Evolutionary conservation across 495 filamentous ascomycete genomes (phyloP), one percentile per base, ranked within the genome.

Genomic region (Podospora australis): DNA sequence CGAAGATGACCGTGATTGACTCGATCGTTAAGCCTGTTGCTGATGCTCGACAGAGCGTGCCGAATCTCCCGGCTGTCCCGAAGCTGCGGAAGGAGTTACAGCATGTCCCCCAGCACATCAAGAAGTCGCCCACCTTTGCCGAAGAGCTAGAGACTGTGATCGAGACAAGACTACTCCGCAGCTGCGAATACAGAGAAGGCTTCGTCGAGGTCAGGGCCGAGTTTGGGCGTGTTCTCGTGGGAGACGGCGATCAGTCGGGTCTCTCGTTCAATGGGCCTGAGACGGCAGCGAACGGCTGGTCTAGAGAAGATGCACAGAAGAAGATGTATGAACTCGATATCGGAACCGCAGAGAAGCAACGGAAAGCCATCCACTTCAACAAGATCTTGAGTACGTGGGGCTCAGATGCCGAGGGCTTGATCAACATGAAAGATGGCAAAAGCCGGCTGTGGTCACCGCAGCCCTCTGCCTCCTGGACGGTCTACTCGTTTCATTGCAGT

Each of bases 401-500:
- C 29, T 58, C 45, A 0, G 73, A 77, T 32, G 55, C 66, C 13
- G 57, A 66, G 4, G 56, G 57, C 22, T 51, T 78, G 19, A 44
- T 68, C 40, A 51, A 50, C 7, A 49, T 64, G 14, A 54, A 49
- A 6, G 52, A 60, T 11, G 16, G 43, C n/a, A 45, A 22, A 4
- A 48, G 2, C 6, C 56, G n/a, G 17, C 35, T 46, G 10, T 69
- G 51, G 65, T 44, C 55, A 13, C 50, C 14, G 46, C 24, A 28
- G 0, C 34, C 28, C 0, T 8, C n/a, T 1, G 17, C 56, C 2
- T 54, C 57, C 19, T 65, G 46, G 22, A 60, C 77, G 3, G 50
- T 62, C 2, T 85, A 83, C 50, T 73, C 80, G 19, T 77, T 79
- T 30, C 62, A 61, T 13, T 81, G 78, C 14, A 17, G 1, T 48